These are phyloP conservation scores for Podospora pseudopauciseta DNA, from an alignment of 495 filamentous ascomycete species.

Conservation along the genomic window DNA sequence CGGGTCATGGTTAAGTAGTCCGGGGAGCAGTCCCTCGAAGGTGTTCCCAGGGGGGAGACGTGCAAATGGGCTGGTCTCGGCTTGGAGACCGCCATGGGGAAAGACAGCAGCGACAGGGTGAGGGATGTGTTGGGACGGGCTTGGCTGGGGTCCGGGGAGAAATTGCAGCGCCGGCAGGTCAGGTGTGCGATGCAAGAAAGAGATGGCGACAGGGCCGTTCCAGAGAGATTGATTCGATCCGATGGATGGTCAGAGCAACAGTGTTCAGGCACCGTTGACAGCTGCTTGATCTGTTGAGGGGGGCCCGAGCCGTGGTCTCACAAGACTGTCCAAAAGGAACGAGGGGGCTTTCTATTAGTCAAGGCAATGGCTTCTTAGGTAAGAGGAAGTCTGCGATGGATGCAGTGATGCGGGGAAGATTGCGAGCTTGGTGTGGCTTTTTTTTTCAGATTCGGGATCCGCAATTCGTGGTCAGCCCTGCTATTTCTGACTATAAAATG, in stretches of 20 bases:
- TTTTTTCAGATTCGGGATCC: conserved; percentile 17
- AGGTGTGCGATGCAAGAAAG: conserved; percentile 28
- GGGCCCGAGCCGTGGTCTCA: conserved; percentile 22
- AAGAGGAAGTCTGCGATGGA: conserved; percentile 38
- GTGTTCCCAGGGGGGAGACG: conserved; percentile 16
- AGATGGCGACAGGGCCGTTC: conserved; percentile 26
- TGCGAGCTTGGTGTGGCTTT: conserved; percentile 18
- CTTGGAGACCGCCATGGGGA: conserved; percentile 28
- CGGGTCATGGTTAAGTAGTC: conserved; percentile 33
- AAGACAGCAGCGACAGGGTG: conserved; percentile 10
- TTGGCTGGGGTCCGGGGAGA: conserved; percentile 18
- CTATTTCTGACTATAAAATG: not conserved
- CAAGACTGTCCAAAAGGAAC: conserved; percentile 12
- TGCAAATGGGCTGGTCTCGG: conserved; percentile 23
- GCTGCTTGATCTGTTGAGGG: conserved; percentile 1
- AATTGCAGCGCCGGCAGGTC: conserved; percentile 22
- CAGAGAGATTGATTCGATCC: conserved; percentile 4
- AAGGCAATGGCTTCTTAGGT: conserved; percentile 45
- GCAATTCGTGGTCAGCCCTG: conserved; percentile 23
- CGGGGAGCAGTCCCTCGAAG: conserved; percentile 22
- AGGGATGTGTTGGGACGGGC: conserved; percentile 12
- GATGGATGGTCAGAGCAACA: conserved; percentile 13
- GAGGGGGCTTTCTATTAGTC: conserved; percentile 49
- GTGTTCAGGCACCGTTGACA: not conserved
- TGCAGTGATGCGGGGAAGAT: conserved; percentile 43